Conservation (phyloP, 2,329 filamentous ascomycete species). For the Cercospora canescens region DNA sequence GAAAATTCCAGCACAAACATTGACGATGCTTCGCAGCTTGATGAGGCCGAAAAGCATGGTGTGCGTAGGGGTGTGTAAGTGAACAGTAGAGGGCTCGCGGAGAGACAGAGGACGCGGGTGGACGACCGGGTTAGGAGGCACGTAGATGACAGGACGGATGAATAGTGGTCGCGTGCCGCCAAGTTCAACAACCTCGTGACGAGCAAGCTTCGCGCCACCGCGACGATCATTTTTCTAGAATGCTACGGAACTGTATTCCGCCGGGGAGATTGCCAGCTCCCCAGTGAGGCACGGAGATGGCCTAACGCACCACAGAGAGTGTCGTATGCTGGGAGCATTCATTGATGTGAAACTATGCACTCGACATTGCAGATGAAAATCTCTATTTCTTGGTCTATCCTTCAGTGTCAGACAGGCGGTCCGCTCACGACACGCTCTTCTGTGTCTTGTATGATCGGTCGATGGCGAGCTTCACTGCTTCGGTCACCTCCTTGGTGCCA, state of each 20-base stretch:
- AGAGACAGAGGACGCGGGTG: background rate
- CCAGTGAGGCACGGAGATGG: background rate
- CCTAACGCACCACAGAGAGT: background rate
- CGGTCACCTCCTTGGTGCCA: slow-evolving; percentile 44
- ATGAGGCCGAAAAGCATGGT: slow-evolving; percentile 10
- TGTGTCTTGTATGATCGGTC: slow-evolving; percentile 22
- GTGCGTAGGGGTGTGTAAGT: background rate
- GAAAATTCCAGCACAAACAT: background rate
- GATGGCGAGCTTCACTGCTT: slow-evolving; percentile 44
- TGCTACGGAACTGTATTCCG: background rate
- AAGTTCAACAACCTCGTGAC: background rate
- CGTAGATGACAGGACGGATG: background rate
- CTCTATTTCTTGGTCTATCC: background rate
- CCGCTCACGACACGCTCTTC: slow-evolving; percentile 2
- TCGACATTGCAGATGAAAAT: background rate
- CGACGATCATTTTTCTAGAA: background rate
- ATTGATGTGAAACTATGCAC: background rate
- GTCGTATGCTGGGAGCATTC: background rate
- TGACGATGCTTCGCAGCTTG: slow-evolving; percentile 1
- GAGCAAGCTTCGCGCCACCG: background rate
- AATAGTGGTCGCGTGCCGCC: background rate
- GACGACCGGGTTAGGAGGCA: background rate
- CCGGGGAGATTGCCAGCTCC: background rate
- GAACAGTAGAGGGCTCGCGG: background rate
- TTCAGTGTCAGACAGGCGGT: background rate